phyloP scores from a whole-genome alignment of 441 rosid genomes.

The Rhodomyrtus psidioides region DNA sequence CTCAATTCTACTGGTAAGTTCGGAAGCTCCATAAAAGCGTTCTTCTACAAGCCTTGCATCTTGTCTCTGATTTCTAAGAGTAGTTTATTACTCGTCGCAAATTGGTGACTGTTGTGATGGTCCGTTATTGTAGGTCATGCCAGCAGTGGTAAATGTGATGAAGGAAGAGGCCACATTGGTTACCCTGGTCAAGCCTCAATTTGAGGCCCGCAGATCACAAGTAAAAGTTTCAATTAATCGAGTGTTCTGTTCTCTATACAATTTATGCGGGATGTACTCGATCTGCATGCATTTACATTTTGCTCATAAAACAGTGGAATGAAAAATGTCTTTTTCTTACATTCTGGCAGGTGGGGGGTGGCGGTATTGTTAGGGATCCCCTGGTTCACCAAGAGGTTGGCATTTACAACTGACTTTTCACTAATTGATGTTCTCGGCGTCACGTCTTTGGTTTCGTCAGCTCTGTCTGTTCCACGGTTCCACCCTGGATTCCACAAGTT shows the following conservation, averaged over 20 bases:
- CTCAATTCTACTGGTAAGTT: constrained; percentile 71
- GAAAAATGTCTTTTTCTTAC: not conserved
- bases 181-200: constrained; percentile 87
- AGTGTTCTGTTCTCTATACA: not conserved
- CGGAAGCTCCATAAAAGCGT: not conserved
- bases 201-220: constrained; percentile 90
- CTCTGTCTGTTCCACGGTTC: not conserved
- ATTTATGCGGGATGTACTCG: not conserved
- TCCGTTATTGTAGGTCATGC: constrained; percentile 62
- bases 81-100: not conserved
- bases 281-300: not conserved
- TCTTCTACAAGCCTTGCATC: not conserved
- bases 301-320: not conserved
- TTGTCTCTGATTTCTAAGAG: not conserved
- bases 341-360: constrained; percentile 64
- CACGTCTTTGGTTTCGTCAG: not conserved
- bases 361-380: constrained; percentile 93
- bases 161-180: constrained; percentile 65
- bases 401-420: not conserved
- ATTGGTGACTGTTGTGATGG: not conserved
- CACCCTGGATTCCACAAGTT: not conserved
- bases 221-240: constrained; percentile 21
- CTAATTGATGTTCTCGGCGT: not conserved
- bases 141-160: constrained; percentile 83
- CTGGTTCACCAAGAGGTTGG: constrained; percentile 80